These are phyloP conservation scores for Podaxis carcinomalis DNA, from an alignment of 768 basidiomycete species.

Conservation along the genomic window DNA sequence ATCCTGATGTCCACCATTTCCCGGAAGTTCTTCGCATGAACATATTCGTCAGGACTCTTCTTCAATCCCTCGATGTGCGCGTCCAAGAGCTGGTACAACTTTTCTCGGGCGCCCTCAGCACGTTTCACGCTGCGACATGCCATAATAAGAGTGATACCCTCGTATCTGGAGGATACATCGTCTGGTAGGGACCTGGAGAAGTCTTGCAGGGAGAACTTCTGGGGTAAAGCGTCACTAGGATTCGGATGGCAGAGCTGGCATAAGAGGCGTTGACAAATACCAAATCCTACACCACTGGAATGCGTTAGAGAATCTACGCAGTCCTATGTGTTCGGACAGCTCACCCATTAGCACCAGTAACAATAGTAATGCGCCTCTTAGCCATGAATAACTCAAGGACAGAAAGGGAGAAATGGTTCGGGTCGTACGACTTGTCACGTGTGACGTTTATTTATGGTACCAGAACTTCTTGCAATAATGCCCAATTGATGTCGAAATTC, in stretches of 20 bases:
- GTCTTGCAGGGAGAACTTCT: slow-evolving; percentile 19
- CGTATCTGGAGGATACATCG: slow-evolving; percentile 25
- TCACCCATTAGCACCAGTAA: slow-evolving; percentile 71
- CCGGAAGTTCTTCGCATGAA: slow-evolving; percentile 53
- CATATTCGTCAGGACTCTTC: slow-evolving; percentile 35
- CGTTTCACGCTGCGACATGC: slow-evolving; percentile 69
- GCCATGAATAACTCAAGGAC: slow-evolving; percentile 22
- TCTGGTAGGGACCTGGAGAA: slow-evolving; percentile 25
- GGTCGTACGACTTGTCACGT: slow-evolving; percentile 14
- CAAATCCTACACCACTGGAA: slow-evolving; percentile 76
- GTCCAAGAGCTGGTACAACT: slow-evolving; percentile 53
- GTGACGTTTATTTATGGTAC: slow-evolving; percentile 3
- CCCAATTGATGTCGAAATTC: no score
- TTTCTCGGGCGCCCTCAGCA: slow-evolving; percentile 56
- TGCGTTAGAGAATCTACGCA: neutral
- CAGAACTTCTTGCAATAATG: neutral
- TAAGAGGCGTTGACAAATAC: slow-evolving; percentile 76
- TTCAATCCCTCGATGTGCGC: slow-evolving; percentile 39
- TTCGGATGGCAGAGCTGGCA: slow-evolving; percentile 51
- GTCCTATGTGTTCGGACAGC: slow-evolving; percentile 12
- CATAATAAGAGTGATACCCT: slow-evolving; percentile 70
- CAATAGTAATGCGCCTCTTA: slow-evolving; percentile 47
- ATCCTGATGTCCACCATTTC: slow-evolving; percentile 57
- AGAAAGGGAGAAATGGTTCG: neutral
- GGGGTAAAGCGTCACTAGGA: slow-evolving; percentile 49